Evolutionary conservation across 1,284 basidiomycete species (phyloP), one percentile per base, ranked within the genome.

Genomic region (Cutaneotrichosporon arboriforme): DNA sequence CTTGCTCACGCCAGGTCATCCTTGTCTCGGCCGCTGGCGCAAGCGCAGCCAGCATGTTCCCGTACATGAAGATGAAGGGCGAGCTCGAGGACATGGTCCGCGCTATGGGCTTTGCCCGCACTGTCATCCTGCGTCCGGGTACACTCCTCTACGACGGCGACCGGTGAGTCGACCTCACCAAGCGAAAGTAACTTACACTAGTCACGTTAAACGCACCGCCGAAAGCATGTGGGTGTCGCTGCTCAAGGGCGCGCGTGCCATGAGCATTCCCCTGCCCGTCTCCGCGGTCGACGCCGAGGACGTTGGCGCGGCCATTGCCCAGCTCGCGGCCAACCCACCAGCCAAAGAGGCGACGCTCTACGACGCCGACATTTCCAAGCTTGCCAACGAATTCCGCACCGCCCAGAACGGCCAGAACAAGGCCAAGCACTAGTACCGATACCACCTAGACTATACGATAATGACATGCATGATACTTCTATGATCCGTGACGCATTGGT

Each of bases 41-140:
- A 0, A 49, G 51, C 36, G 33, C 66, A 10, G 41, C 31, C 3
- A 65, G 64, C 10, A 56, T 48, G 47, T 61, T 65, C 22, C 61
- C 64, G 9, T 75, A 75, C 54, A 46, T 60, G 2, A 22, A 49
- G 23, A 69, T 73, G 63, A 74, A 74, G 60, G 73, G 71, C 37
- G 46, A 67, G 52, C 58, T 75, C 43, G 70, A 75, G 49, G 70
- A 73, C 15, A 61, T 51, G 31, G 55, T 74, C 23, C 66, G 68
- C 42, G 55, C 13, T 0, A 60, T 74, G 49, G 60, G 54, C n/a
- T 75, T 72, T 47, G 52, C 60, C 17, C 56, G 58, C 15, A 64
- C 60, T 21, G 51, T 72, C 52, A 72, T 75, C 49, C 64, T 75
- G 1, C 64, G 63, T 9, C 73, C 73, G 0, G 73, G 63, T 13